phyloP scores from a whole-genome alignment of 2,329 filamentous ascomycete genomes.

The Teratosphaeria nubilosa region DNA sequence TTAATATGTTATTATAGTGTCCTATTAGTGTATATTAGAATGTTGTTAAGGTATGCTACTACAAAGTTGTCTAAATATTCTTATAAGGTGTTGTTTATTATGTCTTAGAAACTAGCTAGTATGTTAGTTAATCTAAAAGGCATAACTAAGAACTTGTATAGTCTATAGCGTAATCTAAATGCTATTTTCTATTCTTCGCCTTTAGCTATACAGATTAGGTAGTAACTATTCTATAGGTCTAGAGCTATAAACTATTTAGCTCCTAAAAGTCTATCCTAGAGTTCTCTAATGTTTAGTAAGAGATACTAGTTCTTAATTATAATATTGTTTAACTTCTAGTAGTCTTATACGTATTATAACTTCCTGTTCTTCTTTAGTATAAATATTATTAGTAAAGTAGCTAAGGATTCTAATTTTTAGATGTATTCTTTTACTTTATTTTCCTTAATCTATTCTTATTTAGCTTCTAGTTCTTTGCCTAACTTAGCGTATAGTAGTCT shows the following conservation, averaged over 20 bases:
- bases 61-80: slow-evolving; percentile 16
- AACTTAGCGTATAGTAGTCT: not conserved
- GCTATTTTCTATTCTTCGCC: slow-evolving; percentile 17
- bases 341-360: slow-evolving; percentile 16
- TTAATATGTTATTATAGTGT: slow-evolving; percentile 14
- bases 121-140: slow-evolving; percentile 18
- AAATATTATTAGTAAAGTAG: slow-evolving; percentile 12
- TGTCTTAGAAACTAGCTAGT: slow-evolving; percentile 14
- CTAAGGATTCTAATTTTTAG: not conserved
- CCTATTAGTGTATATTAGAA: slow-evolving; percentile 19
- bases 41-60: slow-evolving; percentile 18
- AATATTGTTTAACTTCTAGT: slow-evolving; percentile 17
- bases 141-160: slow-evolving; percentile 18
- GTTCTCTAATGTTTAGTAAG: slow-evolving; percentile 16
- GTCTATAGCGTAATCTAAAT: slow-evolving; percentile 13
- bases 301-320: slow-evolving; percentile 20
- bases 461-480: not conserved
- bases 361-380: slow-evolving; percentile 15
- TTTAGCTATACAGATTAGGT: slow-evolving; percentile 16
- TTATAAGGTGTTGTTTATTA: slow-evolving; percentile 17
- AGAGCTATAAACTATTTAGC: slow-evolving; percentile 14
- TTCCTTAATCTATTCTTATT: not conserved
- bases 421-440: not conserved
- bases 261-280: slow-evolving; percentile 10
- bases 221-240: slow-evolving; percentile 16